phyloP scores from a whole-genome alignment of 257 asterid species.

The Lithospermum erythrorhizon region DNA sequence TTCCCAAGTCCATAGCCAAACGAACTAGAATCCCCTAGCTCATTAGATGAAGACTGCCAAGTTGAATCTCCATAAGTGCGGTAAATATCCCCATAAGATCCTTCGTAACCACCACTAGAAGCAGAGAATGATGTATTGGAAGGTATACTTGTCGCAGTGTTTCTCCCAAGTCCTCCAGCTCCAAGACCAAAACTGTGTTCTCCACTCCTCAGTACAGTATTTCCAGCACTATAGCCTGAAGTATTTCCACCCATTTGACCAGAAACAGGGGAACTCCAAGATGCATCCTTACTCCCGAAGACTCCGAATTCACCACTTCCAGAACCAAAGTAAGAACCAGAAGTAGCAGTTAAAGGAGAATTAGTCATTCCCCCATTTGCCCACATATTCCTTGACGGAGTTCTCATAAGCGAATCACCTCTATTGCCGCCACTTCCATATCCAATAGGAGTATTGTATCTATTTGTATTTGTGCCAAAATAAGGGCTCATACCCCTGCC shows the following conservation, averaged over 20 bases:
- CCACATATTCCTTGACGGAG: conserved; percentile 52
- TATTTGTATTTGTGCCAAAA: conserved; percentile 39
- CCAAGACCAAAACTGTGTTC: conserved; percentile 45
- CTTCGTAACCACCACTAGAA: conserved; percentile 36
- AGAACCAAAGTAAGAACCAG: conserved; percentile 52
- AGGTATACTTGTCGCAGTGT: conserved; percentile 31
- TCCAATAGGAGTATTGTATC: conserved; percentile 63
- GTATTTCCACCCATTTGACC: conserved; percentile 45
- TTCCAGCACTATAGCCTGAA: conserved; percentile 40
- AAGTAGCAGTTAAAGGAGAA: conserved; percentile 36
- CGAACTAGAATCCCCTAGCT: conserved; percentile 29
- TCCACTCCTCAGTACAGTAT: conserved; percentile 44
- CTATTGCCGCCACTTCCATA: conserved; percentile 37
- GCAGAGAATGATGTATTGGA: conserved; percentile 40
- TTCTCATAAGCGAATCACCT: conserved; percentile 41
- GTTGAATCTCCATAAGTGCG: conserved; percentile 37
- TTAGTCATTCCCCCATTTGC: conserved; percentile 49
- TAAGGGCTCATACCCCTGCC: conserved; percentile 54
- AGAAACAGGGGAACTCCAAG: conserved; percentile 57
- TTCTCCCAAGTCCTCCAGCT: conserved; percentile 56
- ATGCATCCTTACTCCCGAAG: conserved; percentile 50
- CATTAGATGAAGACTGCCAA: conserved; percentile 35
- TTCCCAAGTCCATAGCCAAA: conserved; percentile 39
- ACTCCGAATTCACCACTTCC: conserved; percentile 52
- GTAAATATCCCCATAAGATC: conserved; percentile 28